Percentiles rank a stretch among this genome's conserved stretches.
phyloP scores from a whole-genome alignment of 176 grass and related monocot genomes.

The Carex kokanica region DNA sequence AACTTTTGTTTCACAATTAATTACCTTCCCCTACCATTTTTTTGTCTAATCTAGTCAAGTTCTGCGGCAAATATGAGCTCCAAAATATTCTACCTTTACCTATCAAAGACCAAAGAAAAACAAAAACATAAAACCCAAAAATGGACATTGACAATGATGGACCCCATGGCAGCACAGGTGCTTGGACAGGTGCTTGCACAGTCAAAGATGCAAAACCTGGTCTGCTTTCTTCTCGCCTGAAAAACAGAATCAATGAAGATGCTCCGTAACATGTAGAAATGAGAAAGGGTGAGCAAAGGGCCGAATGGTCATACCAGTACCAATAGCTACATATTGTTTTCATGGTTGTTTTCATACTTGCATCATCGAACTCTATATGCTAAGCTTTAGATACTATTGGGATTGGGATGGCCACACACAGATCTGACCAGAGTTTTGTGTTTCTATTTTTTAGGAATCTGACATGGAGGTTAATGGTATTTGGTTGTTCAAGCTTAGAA shows the following conservation, averaged over 20 bases:
- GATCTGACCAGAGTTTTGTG: not conserved
- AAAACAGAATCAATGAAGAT: not conserved
- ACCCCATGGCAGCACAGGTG: slow-evolving; percentile 18
- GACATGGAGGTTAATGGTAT: not conserved
- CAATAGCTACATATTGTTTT: not conserved
- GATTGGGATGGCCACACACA: not conserved
- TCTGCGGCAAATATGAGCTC: not conserved
- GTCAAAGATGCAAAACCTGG: slow-evolving; percentile 32
- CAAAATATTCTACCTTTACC: not conserved
- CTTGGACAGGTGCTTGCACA: slow-evolving; percentile 30
- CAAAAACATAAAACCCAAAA: slow-evolving; percentile 20
- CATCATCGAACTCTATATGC: not conserved
- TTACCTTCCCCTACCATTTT: not conserved
- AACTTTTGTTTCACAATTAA: not conserved
- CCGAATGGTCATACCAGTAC: not conserved
- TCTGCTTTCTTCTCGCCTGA: slow-evolving; percentile 25
- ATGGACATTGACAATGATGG: slow-evolving; percentile 10
- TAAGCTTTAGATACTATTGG: not conserved
- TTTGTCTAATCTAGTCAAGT: not conserved
- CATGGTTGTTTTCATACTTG: not conserved
- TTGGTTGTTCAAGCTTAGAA: not conserved
- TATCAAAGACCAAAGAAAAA: slow-evolving; percentile 22
- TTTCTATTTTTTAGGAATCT: not conserved
- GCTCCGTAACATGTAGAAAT: not conserved
- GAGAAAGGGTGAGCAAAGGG: not conserved